These are phyloP conservation scores for Magnolia changhungtana DNA, from an alignment of 164 flowering plant genomes.

Conservation along the genomic window DNA sequence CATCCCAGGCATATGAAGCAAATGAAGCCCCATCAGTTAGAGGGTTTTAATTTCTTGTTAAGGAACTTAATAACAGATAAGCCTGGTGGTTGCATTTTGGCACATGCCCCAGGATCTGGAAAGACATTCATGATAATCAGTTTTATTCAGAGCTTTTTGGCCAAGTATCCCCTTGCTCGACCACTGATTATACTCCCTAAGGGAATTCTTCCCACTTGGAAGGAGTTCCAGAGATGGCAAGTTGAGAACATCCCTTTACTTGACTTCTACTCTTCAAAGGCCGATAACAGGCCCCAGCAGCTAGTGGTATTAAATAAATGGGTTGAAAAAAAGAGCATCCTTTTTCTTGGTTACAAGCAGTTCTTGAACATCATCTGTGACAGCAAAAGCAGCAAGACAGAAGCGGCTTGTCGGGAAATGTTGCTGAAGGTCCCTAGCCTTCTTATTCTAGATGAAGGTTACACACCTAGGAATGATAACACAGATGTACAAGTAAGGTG, in stretches of 20 bases:
- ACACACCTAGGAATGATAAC: no score
- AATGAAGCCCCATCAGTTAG: slow-evolving; percentile 92
- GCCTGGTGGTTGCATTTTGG: slow-evolving; percentile 90
- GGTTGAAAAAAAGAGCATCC: slow-evolving; percentile 62
- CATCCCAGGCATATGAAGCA: slow-evolving; percentile 84
- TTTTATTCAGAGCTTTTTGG: slow-evolving; percentile 81
- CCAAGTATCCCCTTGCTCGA: slow-evolving; percentile 65
- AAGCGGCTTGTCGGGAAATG: no score
- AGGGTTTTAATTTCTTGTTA: slow-evolving; percentile 77
- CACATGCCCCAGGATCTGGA: slow-evolving; percentile 99
- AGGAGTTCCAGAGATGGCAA: slow-evolving; percentile 79
- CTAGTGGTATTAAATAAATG: slow-evolving; percentile 63
- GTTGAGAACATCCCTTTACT: slow-evolving; percentile 68
- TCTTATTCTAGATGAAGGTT: no score
- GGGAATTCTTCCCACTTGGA: slow-evolving; percentile 75
- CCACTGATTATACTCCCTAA: slow-evolving; percentile 81
- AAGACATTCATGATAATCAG: slow-evolving; percentile 92
- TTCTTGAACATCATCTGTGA: no score
- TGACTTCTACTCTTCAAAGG: slow-evolving; percentile 68
- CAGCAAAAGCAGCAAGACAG: no score
- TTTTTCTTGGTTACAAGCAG: no score
- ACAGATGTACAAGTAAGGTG: no score
- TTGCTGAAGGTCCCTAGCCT: no score
- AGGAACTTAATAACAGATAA: slow-evolving; percentile 66
- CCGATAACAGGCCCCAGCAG: slow-evolving; percentile 66